A percentile compares a stretch with the other conserved stretches of the same genome.
Evolutionary conservation across 768 basidiomycete species (phyloP).

Genomic region (Termitomyces sp.): DNA sequence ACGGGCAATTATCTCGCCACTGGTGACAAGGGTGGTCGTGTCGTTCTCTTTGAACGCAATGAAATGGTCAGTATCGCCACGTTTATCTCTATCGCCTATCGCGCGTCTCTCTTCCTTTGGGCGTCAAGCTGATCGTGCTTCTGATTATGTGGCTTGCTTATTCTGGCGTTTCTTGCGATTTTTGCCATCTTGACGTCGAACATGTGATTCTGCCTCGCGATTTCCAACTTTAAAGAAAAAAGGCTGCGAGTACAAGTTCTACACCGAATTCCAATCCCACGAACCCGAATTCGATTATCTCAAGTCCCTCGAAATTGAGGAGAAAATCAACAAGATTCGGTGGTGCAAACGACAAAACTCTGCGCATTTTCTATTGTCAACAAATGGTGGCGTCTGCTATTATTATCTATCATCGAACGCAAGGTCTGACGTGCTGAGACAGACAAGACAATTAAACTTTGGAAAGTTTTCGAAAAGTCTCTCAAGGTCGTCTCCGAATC

Average conservation of each 20-base stretch:
- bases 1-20: constrained; percentile 99
- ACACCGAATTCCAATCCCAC: constrained; percentile 99
- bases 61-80: constrained; percentile 64
- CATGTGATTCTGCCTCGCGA: constrained; percentile 20
- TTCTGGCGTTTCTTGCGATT: constrained; percentile 12
- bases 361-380: constrained; percentile 95
- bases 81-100: constrained; percentile 8
- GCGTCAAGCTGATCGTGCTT: constrained; percentile 27
- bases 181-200: constrained; percentile 7
- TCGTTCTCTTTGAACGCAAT: constrained; percentile 97
- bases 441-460: constrained; percentile 99
- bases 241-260: constrained; percentile 99
- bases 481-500: constrained; percentile 95
- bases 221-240: constrained; percentile 72
- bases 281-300: constrained; percentile 99
- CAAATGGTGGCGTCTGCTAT: constrained; percentile 69
- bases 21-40: constrained; percentile 98
- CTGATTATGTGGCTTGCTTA: constrained; percentile 21
- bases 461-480: constrained; percentile 99
- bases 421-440: constrained; percentile 10
- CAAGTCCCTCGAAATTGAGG: constrained; percentile 99
- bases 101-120: constrained; percentile 14
- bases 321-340: constrained; percentile 99
- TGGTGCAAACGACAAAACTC: constrained; percentile 99
- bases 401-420: background rate